Evolutionary conservation across 2,329 filamentous ascomycete genomes (phyloP), one percentile per base, ranked within the genome.

Genomic region (Penicillium sp.): DNA sequence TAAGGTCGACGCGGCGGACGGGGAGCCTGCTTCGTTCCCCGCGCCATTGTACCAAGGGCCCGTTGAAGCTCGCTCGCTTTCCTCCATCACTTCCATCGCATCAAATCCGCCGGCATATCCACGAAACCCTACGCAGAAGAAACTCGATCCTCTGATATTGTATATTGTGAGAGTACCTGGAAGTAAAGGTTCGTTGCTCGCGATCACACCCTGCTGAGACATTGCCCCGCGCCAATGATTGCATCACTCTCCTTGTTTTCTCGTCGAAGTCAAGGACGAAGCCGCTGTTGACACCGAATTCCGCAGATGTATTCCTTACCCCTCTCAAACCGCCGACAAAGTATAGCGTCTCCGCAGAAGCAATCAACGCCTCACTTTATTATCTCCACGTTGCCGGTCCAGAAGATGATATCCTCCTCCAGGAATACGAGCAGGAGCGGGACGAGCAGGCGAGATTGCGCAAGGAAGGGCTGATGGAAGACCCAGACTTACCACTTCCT

Each of bases 141-240:
- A 82, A 65, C 86, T 89, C 65, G 87, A 92, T 54, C 88, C 92
- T 4, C 78, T 98, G 55, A 88, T 89, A 2, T 85, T 99, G 46
- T 99, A 99, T 78, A 96, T 99, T 67, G 92, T 94, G 41, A 85
- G 94, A 67, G 94, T 99, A 0, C 95, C 95, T 1, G 94, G 94
- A 23, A 96, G 91, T 66, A 88, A 89, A 88, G 92, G 92, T 93
- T 82, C 21, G 71, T 45, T 23, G 50, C 7, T 41, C n/a, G 35
- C 47, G 17, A 41, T 49, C 13, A 29, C 7, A 26, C 15, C 13
- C 15, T 1, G 30, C 45, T 47, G 29, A 38, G 35, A 19, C 21
- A n/a, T 31, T 45, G 19, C 56, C 56, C 56, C 56, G 55, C 54
- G 35, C 21, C 47, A 15, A 52, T 45, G 15, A n/a, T 48, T 49